Evolutionary conservation across 148 eudicot species (phyloP), one percentile per base, ranked within the genome.

Genomic region (Fagopyrum homotropicum): DNA sequence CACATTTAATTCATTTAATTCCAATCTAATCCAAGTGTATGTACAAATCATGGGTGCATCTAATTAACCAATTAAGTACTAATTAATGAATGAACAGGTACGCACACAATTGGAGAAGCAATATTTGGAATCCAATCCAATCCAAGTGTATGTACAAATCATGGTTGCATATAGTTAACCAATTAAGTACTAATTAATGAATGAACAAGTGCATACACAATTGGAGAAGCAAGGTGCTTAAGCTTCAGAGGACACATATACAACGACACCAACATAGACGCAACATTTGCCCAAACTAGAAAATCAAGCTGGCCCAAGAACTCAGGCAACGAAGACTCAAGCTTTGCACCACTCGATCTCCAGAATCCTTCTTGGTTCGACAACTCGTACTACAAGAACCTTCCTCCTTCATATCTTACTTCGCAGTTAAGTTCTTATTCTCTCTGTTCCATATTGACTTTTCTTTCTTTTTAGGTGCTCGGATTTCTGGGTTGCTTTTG

Each of bases 211-310:
- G 81, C 87, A 0, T 90, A 89, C 79, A 89, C 92, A 70, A 86
- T 86, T 1, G 92, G 90, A 10, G 84, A 80, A 80, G 88, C 92
- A 54, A 72, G 92, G 76, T 89, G 92, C 79, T 80, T 80, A 6
- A 44, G 9, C 47, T 89, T 89, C 68, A 69, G 90, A 59, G 48
- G 77, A 46, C 88, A 74, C 47, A 60, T 86, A 46, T 86, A 89
- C 86, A 85, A 85, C 63, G 88, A 86, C 45, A 87, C 80, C 50
- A 83, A 85, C 84, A 82, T 89, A 0, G 87, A 89, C 19, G 1
- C 77, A 14, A 55, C 86, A 56, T 85, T 83, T 1, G 90, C 86
- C 2, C 22, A 54, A 56, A 45, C 77, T 66, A 72, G 80, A 57
- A 82, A 45, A 22, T 52, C 77, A 2, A 78, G 16, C 11, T 89